Evolutionary conservation across 441 rosid genomes (phyloP).

Genomic region (Brassica hybrid): DNA sequence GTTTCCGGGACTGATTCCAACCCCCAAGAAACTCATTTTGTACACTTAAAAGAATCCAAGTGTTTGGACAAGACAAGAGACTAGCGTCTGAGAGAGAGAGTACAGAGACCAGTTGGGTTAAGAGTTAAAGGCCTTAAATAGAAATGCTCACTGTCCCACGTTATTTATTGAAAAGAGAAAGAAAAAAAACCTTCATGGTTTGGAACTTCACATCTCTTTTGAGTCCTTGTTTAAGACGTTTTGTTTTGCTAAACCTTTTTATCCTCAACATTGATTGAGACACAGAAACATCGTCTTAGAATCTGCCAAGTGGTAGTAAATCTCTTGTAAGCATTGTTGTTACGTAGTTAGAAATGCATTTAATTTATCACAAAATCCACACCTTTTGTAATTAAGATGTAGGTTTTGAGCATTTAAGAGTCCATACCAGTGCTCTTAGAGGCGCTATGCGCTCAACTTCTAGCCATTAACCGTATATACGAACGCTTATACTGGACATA

Average conservation of each 20-base stretch:
- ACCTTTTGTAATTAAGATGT: neutral
- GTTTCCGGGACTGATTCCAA: conserved; percentile 71
- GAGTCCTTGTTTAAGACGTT: neutral
- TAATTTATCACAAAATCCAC: conserved; percentile 9
- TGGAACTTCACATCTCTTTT: conserved; percentile 22
- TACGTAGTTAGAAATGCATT: conserved; percentile 30
- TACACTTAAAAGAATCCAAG: conserved; percentile 8
- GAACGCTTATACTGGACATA: too few species aligned
- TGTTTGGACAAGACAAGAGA: conserved; percentile 25
- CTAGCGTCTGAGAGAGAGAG: neutral
- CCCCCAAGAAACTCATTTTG: conserved; percentile 63
- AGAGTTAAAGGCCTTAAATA: conserved; percentile 29
- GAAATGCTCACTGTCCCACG: conserved; percentile 28
- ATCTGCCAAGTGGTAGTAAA: conserved; percentile 27
- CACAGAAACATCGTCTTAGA: conserved; percentile 3
- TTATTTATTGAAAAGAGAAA: neutral
- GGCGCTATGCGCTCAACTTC: too few species aligned
- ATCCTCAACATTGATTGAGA: neutral
- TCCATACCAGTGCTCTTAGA: neutral
- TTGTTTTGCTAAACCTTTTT: neutral
- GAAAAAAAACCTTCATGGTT: conserved; percentile 3
- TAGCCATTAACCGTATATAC: too few species aligned
- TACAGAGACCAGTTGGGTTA: neutral
- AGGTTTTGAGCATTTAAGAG: neutral
- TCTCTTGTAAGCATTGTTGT: conserved; percentile 11